These are phyloP conservation scores for Salix udensis DNA, from an alignment of 345 rosid species.

Conservation along the genomic window DNA sequence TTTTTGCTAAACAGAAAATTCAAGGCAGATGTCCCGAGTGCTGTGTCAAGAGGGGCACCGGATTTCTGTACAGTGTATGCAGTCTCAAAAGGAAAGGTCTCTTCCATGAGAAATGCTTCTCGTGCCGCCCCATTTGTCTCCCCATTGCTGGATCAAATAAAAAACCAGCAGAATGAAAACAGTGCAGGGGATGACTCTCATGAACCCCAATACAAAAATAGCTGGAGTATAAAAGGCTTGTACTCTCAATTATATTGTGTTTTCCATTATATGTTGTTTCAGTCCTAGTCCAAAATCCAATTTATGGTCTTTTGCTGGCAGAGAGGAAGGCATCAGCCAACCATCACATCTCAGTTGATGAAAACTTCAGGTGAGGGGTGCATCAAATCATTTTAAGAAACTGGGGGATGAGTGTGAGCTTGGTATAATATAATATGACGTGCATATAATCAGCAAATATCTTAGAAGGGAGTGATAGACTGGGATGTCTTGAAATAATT, in stretches of 20 bases:
- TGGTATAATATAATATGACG: not conserved
- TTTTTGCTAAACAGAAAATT: slow-evolving; percentile 47
- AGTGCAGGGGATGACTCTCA: slow-evolving; percentile 14
- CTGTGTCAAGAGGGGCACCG: slow-evolving; percentile 59
- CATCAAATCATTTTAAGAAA: too few relatives aligned
- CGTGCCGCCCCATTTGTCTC: slow-evolving; percentile 60
- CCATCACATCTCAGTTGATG: slow-evolving; percentile 46
- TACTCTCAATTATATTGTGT: not conserved
- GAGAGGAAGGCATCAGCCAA: slow-evolving; percentile 37
- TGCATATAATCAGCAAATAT: not conserved
- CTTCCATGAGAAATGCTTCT: slow-evolving; percentile 51
- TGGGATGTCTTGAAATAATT: too few relatives aligned
- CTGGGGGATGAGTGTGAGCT: too few relatives aligned
- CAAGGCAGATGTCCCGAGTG: slow-evolving; percentile 59
- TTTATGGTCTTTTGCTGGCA: slow-evolving; percentile 19
- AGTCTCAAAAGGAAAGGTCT: slow-evolving; percentile 70
- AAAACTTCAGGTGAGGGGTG: slow-evolving; percentile 37
- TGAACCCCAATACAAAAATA: slow-evolving; percentile 30
- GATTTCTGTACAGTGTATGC: slow-evolving; percentile 83
- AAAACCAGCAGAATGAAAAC: slow-evolving; percentile 17
- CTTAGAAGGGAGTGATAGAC: too few relatives aligned
- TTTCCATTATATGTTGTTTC: not conserved
- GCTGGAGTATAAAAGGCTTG: slow-evolving; percentile 51
- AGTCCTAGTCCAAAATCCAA: not conserved
- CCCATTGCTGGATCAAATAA: slow-evolving; percentile 55